phyloP scores from a whole-genome alignment of 2,329 filamentous ascomycete genomes.

The Arthrobotrys megalospora region DNA sequence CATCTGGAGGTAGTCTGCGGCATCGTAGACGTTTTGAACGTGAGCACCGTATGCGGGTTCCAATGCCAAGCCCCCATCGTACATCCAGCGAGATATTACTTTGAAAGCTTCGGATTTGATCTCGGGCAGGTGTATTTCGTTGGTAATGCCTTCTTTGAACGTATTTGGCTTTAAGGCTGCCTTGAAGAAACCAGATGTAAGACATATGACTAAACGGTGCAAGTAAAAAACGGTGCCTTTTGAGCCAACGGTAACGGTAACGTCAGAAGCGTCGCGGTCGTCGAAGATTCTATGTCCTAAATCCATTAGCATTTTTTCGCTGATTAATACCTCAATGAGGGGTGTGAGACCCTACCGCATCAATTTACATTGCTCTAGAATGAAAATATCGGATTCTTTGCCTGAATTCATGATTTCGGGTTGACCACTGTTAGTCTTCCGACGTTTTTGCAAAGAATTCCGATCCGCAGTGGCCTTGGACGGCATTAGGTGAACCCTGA shows the following conservation, averaged over 20 bases:
- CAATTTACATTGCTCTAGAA: too few relatives aligned
- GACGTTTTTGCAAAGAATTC: too few relatives aligned
- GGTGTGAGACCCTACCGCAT: background rate
- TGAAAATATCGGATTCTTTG: too few relatives aligned
- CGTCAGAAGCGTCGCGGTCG: background rate
- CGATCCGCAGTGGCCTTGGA: too few relatives aligned
- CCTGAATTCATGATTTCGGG: too few relatives aligned
- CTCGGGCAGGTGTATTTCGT: constrained; percentile 1
- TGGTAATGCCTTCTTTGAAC: background rate
- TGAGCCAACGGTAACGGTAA: background rate
- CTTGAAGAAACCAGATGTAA: constrained; percentile 3
- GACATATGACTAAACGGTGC: constrained; percentile 4
- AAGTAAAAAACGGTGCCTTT: background rate
- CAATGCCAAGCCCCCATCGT: constrained; percentile 1
- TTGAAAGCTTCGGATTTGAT: constrained; percentile 10
- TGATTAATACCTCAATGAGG: too few relatives aligned
- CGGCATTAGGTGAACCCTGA: too few relatives aligned
- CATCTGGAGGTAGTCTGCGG: too few relatives aligned
- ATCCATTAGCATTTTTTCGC: too few relatives aligned
- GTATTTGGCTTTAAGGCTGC: background rate
- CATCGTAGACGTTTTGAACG: background rate
- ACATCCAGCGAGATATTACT: constrained; percentile 21
- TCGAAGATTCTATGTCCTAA: background rate
- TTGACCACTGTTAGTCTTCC: too few relatives aligned
- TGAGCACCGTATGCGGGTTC: background rate